Conservation (phyloP, 1,139 yeast genomes). For the Zygosaccharomyces sapae region DNA sequence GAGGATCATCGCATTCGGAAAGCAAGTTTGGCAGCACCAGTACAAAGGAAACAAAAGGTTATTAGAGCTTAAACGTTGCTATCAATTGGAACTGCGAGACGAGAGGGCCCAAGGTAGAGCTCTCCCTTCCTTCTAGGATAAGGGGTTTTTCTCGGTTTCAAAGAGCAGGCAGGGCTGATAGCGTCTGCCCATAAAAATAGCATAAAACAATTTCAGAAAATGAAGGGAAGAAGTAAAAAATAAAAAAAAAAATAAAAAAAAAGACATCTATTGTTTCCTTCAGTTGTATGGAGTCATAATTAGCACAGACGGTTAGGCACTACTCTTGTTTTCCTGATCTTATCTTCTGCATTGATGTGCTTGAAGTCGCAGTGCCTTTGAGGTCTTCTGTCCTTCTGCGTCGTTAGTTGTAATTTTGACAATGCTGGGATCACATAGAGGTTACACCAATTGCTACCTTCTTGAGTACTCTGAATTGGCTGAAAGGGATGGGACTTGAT, state of each 20-base stretch:
- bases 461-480: no score
- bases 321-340: neutral
- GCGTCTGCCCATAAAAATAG: no score
- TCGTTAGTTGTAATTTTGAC: neutral
- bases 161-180: neutral
- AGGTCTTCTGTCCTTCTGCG: neutral
- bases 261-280: no score
- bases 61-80: neutral
- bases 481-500: no score
- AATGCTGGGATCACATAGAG: no score
- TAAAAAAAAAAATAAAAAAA: no score
- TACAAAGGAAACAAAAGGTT: neutral
- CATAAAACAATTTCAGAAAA: no score
- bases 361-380: neutral
- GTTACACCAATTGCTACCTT: no score
- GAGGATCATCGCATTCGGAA: neutral
- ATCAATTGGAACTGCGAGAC: neutral
- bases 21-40: neutral
- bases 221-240: no score
- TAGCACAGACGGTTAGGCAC: no score
- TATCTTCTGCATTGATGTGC: neutral
- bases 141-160: neutral
- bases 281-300: no score
- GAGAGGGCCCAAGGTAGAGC: no score
- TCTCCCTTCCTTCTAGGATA: neutral